Conservation (phyloP, 2,329 filamentous ascomycete species). For the Aspergillus sp. region DNA sequence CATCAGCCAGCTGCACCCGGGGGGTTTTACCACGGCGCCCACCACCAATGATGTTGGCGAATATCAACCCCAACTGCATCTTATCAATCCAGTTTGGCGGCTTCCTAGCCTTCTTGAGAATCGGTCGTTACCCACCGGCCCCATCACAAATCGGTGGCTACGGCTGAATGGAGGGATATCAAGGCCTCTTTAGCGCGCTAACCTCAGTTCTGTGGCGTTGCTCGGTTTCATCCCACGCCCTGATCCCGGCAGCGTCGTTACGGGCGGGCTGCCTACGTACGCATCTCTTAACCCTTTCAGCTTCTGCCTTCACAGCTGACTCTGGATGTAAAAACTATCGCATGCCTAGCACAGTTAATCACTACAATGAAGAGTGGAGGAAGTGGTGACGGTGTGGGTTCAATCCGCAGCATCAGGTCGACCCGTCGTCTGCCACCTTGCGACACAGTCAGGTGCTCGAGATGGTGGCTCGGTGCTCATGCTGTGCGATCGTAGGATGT, state of each 20-base stretch:
- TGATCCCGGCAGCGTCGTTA: not conserved
- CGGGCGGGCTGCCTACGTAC: not conserved
- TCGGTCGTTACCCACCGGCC: not conserved
- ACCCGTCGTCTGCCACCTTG: no score
- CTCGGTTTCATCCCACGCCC: not conserved
- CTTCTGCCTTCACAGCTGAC: not conserved
- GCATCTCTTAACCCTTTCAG: not conserved
- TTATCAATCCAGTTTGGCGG: slow-evolving; percentile 10
- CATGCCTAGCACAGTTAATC: no score
- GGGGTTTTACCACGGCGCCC: not conserved
- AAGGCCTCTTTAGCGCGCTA: slow-evolving; percentile 3
- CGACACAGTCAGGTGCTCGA: no score
- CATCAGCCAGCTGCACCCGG: slow-evolving; percentile 3
- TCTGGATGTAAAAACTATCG: not conserved
- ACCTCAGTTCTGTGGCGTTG: slow-evolving; percentile 8
- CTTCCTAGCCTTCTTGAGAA: slow-evolving; percentile 2
- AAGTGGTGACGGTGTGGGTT: no score
- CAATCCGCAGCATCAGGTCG: no score
- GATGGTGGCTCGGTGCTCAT: no score
- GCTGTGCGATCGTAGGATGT: no score
- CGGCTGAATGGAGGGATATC: not conserved
- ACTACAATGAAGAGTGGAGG: no score
- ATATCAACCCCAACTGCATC: slow-evolving; percentile 1
- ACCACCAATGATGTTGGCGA: slow-evolving; percentile 5
- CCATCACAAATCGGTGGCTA: not conserved